Evolutionary conservation across 306 rosid genomes (phyloP).

Genomic region (Dalbergia oliveri): DNA sequence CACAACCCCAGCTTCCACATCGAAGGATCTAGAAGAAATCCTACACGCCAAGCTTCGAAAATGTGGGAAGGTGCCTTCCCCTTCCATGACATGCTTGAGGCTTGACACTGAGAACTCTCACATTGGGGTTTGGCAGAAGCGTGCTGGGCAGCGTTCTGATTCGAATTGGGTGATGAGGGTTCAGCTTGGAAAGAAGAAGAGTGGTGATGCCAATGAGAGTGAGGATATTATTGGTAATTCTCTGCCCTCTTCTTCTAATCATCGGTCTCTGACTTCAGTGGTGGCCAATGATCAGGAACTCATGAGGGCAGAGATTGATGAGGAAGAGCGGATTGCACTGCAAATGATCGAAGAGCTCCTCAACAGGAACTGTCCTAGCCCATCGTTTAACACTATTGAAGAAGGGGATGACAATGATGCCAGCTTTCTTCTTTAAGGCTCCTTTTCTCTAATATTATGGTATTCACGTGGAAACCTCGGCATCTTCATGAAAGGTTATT

Average conservation of each 20-base stretch:
- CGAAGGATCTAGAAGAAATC: constrained; percentile 72
- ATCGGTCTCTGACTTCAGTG: not conserved
- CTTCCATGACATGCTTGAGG: constrained; percentile 93
- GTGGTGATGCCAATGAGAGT: not conserved
- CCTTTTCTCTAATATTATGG: constrained; percentile 5
- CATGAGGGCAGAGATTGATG: constrained; percentile 51
- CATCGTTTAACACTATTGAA: constrained; percentile 49
- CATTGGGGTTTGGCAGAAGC: constrained; percentile 93
- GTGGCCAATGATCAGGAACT: constrained; percentile 17
- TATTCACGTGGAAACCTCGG: constrained; percentile 40
- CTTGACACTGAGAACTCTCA: constrained; percentile 86
- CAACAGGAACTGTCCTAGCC: constrained; percentile 60
- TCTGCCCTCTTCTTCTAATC: not conserved
- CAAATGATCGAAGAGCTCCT: constrained; percentile 98
- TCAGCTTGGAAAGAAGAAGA: constrained; percentile 57
- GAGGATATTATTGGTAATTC: not conserved
- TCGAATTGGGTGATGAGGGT: constrained; percentile 88
- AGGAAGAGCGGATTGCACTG: constrained; percentile 77
- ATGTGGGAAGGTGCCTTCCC: constrained; percentile 73
- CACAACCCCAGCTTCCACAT: not conserved
- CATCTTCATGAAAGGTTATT: constrained; percentile 3
- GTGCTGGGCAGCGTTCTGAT: constrained; percentile 71
- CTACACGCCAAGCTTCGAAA: constrained; percentile 82
- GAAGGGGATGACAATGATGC: constrained; percentile 38
- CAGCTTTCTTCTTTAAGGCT: constrained; percentile 45